Evolutionary conservation across 1,284 basidiomycete genomes (phyloP).

Genomic region (Malassezia pachydermatis): DNA sequence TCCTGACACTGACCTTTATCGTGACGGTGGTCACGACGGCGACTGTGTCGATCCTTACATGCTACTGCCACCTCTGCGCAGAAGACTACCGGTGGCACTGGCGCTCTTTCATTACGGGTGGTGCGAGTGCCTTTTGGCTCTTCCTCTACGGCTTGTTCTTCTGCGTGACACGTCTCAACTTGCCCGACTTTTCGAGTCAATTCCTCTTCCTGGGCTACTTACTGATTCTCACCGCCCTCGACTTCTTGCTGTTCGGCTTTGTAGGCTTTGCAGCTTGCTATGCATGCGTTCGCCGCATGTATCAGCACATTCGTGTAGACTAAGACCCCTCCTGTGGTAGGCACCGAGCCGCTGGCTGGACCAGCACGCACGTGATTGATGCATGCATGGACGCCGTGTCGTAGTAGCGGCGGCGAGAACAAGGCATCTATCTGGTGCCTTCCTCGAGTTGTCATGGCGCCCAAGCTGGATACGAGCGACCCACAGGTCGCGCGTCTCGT

Average conservation of each 20-base stretch:
- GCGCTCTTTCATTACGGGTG: conserved; percentile 87
- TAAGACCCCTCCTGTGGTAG: conserved; percentile 17
- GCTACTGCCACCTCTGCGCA: conserved; percentile 76
- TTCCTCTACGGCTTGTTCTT: conserved; percentile 71
- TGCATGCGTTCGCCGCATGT: conserved; percentile 28
- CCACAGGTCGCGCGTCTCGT: conserved; percentile 54
- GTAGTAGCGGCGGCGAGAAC: too few relatives aligned
- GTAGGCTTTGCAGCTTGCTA: conserved; percentile 36
- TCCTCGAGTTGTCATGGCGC: conserved; percentile 51
- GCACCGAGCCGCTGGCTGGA: neutral
- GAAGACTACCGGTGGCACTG: conserved; percentile 99
- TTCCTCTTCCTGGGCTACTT: conserved; percentile 86
- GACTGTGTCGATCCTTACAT: conserved; percentile 36
- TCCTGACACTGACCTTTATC: conserved; percentile 75
- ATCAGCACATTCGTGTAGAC: conserved; percentile 38
- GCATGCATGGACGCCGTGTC: too few relatives aligned
- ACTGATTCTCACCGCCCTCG: conserved; percentile 66
- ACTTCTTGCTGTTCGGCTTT: conserved; percentile 70
- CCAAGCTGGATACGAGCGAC: conserved; percentile 53
- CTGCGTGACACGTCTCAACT: conserved; percentile 72
- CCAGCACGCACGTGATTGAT: too few relatives aligned
- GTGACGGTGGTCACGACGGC: conserved; percentile 57
- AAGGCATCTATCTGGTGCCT: too few relatives aligned
- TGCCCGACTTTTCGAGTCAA: conserved; percentile 72
- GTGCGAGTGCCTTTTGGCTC: conserved; percentile 86